Evolutionary conservation across 1,284 basidiomycete species (phyloP), one percentile per base, ranked within the genome.

Genomic region (Sporisorium graminicola): DNA sequence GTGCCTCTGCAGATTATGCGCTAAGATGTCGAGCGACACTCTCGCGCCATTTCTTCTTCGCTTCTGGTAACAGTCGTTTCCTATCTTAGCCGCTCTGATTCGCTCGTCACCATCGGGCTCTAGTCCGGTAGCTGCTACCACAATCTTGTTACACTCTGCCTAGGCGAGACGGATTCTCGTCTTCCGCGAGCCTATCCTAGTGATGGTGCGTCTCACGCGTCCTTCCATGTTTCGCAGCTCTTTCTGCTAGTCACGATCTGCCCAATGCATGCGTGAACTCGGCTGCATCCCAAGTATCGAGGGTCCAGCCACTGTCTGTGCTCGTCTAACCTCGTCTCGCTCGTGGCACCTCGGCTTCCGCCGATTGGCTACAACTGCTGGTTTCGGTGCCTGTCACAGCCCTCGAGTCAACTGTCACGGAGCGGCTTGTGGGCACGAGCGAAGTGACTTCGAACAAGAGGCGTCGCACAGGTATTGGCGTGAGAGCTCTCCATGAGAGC

Each of bases 141-240:
- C 37, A 43, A 43, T 20, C 40, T 20, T 1, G 16, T n/a, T 29
- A 46, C 46, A 12, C 33, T 14, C 16, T 50, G 14, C 8, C 5
- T 50, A 58, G 49, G 57, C 57, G 46, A 58, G 35, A 35, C 46
- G 49, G 57, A 49, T 20, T 37, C 35, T 40, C 35, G 57, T 58
- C 57, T 49, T 50, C 57, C 46, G 46, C 27, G 26, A 40, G 37
- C 18, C 20, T 42, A 40, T 44, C 20, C 2, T 13, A 27, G 22
- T 24, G 18, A 31, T 31, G 18, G 9, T 40, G 35, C 35, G 18
- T 33, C 33, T 35, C 33, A 10, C 10, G 5, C 5, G 29, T 31
- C 29, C 29, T 5, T 31, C 29, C 14, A 54, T 20, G 22, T 54
- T 22, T 20, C 47, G 14, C 24, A 5, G 31, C 50, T 51, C 20